Evolutionary conservation across 306 rosid genomes (phyloP).

Genomic region (Inga laurina): DNA sequence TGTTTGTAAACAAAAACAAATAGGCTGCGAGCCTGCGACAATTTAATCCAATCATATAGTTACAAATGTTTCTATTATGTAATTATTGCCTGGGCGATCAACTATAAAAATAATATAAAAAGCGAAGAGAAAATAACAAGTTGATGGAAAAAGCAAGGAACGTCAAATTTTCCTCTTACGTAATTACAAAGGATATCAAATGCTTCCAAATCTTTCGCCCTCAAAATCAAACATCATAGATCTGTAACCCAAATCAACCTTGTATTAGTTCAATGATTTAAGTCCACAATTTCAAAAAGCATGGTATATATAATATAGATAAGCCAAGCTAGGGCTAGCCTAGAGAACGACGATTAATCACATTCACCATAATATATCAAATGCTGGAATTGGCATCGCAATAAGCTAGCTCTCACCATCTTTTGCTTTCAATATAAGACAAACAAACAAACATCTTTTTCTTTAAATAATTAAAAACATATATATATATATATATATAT

Average conservation of each 20-base stretch:
- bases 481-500: too few species aligned
- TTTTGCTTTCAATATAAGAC: not conserved
- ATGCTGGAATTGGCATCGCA: not conserved
- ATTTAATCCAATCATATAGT: not conserved
- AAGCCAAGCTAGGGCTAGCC: not conserved
- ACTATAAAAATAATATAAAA: not conserved
- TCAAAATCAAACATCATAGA: conserved; percentile 25
- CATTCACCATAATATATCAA: not conserved
- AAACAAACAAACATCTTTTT: too few species aligned
- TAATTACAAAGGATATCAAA: not conserved
- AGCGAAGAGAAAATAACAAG: not conserved
- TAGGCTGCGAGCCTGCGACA: not conserved
- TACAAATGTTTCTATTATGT: not conserved
- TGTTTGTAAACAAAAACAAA: not conserved
- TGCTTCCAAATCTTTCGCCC: conserved; percentile 19
- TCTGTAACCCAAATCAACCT: not conserved
- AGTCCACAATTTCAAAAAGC: not conserved
- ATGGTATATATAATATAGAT: not conserved
- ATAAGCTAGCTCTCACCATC: not conserved
- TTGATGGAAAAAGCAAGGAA: conserved; percentile 7
- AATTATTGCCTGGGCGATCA: not conserved
- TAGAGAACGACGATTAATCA: not conserved
- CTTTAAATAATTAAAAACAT: too few species aligned
- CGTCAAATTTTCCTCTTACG: conserved; percentile 2
- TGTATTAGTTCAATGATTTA: not conserved